These are phyloP conservation scores for Paratrimastix pyriformis DNA, from an alignment of 78 protist species.

Conservation along the genomic window DNA sequence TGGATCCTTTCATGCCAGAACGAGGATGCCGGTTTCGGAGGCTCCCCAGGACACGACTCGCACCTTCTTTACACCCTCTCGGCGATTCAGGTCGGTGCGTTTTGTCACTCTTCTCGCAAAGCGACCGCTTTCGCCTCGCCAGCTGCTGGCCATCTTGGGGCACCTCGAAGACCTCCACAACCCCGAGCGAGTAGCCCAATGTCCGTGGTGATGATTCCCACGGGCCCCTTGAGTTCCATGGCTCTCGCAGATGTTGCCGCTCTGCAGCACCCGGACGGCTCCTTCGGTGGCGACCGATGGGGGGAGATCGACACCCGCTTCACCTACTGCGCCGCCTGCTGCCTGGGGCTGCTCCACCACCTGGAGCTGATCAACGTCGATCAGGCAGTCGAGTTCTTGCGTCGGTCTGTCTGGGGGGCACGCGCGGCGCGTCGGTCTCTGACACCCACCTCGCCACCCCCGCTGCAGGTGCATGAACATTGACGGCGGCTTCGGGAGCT, in stretches of 20 bases:
- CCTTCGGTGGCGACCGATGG: slow-evolving; percentile 91
- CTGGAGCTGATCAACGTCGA: slow-evolving; percentile 49
- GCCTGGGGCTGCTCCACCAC: slow-evolving; percentile 48
- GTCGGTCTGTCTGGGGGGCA: too few relatives aligned
- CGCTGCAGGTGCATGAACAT: slow-evolving; percentile 69
- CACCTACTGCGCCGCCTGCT: slow-evolving; percentile 19
- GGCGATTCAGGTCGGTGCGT: slow-evolving; percentile 77
- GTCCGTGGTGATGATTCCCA: neutral
- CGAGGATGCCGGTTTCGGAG: slow-evolving; percentile 78
- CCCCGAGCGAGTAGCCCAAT: slow-evolving; percentile 37
- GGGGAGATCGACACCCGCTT: slow-evolving; percentile 87
- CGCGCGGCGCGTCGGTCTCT: too few relatives aligned
- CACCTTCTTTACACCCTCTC: slow-evolving; percentile 87
- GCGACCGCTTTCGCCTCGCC: neutral
- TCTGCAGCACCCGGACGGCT: slow-evolving; percentile 88
- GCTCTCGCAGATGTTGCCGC: slow-evolving; percentile 26
- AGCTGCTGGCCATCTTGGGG: slow-evolving; percentile 42
- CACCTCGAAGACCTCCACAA: slow-evolving; percentile 43
- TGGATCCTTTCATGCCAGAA: neutral
- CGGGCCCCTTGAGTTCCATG: neutral
- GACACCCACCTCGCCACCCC: too few relatives aligned
- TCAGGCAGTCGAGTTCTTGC: slow-evolving; percentile 59
- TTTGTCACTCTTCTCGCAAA: too few relatives aligned
- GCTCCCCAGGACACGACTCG: slow-evolving; percentile 81
- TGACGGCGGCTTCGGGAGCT: slow-evolving; percentile 92